These are phyloP conservation scores for Monilinia vaccinii-corymbosi DNA, from an alignment of 2,329 filamentous ascomycete genomes.

Conservation along the genomic window DNA sequence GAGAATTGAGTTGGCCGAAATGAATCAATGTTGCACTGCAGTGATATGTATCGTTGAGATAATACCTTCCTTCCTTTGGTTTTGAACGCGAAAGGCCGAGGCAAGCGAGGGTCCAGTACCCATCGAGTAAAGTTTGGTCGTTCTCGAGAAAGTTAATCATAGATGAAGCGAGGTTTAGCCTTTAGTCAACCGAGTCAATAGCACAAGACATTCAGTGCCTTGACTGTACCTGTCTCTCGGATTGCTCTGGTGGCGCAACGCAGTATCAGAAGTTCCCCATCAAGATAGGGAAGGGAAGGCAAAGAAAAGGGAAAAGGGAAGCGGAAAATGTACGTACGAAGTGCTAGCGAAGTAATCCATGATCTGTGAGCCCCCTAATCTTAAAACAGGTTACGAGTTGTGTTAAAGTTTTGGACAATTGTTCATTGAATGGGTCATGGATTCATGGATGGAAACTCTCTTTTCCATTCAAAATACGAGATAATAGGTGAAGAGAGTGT, in stretches of 20 bases:
- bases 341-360: background rate
- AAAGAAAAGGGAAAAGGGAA: background rate
- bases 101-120: background rate
- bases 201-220: constrained; percentile 1
- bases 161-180: background rate
- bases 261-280: background rate
- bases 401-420: background rate
- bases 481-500: too few species aligned
- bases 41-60: background rate
- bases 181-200: background rate
- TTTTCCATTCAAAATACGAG: background rate
- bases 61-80: background rate
- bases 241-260: background rate
- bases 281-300: background rate
- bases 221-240: background rate
- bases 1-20: background rate
- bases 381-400: constrained; percentile 1
- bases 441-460: background rate
- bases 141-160: background rate
- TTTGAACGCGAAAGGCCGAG: background rate
- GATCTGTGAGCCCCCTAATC: constrained; percentile 1
- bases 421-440: background rate
- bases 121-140: background rate
- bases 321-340: background rate
- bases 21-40: background rate